Base-by-base conservation (phyloP, 1,284 basidiomycete genomes). In the Flammula alnicola region DNA sequence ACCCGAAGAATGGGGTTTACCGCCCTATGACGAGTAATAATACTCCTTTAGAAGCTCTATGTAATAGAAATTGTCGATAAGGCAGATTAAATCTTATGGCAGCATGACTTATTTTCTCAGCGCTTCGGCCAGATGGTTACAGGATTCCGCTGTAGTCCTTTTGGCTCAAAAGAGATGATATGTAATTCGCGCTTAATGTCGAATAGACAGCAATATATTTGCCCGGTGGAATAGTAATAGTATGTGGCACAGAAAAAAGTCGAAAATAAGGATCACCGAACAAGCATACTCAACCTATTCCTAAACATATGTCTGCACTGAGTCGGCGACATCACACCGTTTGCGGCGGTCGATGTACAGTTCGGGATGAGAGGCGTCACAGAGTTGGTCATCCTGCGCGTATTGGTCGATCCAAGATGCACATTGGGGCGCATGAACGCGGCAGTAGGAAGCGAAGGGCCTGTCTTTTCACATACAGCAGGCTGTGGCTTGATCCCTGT, bases 1-100 rank as follows among this genome's bases (percentile, higher is more conserved):
- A 12, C 88, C 88, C 2, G 85, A 88, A 58, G 72, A 86, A 49
- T 91, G 87, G 86, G 88, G 86, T 5, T 71, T 91, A 26, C 88
- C 89, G 31, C 78, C 87, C 9, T 91, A 85, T 33, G 42, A 51
- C 20, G n/a, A 33, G 9, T 52, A 25, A 43, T 32, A 43, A 44
- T 6, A 14, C 16, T 44, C 17, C 16, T 11, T 41, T 25, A 12
- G 3, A 32, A 32, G n/a, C n/a, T n/a, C n/a, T n/a, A n/a, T n/a
- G n/a, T n/a, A n/a, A n/a, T n/a, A n/a, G n/a, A n/a, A n/a, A n/a
- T n/a, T n/a, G n/a, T n/a, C n/a, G n/a, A n/a, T n/a, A n/a, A n/a
- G n/a, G n/a, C n/a, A n/a, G n/a, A n/a, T n/a, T n/a, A n/a, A n/a
- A n/a, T n/a, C n/a, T n/a, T n/a, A n/a, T n/a, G n/a, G n/a, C n/a